These are phyloP conservation scores for Alternaria atra DNA, from an alignment of 2,329 filamentous ascomycete genomes.

Conservation along the genomic window DNA sequence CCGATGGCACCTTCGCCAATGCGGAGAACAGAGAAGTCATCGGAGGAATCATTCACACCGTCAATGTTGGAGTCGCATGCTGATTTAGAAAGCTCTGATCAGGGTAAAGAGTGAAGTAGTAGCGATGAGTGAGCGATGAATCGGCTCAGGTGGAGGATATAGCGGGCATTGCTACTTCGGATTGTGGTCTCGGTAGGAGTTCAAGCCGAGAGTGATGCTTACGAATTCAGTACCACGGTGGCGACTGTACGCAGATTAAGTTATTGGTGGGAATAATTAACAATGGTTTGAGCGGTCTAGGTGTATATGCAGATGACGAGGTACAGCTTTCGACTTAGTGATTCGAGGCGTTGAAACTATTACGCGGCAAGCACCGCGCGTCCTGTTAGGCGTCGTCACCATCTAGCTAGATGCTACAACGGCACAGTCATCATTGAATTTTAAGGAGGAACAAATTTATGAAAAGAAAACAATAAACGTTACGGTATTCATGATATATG, in stretches of 20 bases:
- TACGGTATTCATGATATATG: not conserved
- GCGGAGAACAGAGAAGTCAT: not conserved
- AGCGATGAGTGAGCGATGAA: not conserved
- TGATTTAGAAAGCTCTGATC: not conserved
- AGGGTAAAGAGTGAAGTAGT: not conserved
- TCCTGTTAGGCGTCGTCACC: slow-evolving; percentile 2
- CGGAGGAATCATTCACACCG: not conserved
- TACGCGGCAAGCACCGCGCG: slow-evolving; percentile 1
- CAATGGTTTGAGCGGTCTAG: not conserved
- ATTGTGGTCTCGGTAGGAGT: not conserved
- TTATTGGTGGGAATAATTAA: not conserved
- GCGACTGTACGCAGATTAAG: not conserved
- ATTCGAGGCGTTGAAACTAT: not conserved
- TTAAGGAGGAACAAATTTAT: not conserved
- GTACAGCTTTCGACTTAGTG: not conserved
- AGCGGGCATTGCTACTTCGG: not conserved
- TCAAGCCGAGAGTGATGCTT: not conserved
- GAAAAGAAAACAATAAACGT: not conserved
- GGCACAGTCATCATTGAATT: not conserved
- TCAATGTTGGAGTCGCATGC: not conserved
- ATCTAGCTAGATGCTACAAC: not conserved
- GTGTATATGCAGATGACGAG: not conserved
- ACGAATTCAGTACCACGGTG: not conserved
- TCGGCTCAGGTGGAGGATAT: not conserved
- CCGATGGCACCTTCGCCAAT: not conserved